phyloP scores from a whole-genome alignment of 1,139 yeast genomes.

The Hansenula lynferdii region DNA sequence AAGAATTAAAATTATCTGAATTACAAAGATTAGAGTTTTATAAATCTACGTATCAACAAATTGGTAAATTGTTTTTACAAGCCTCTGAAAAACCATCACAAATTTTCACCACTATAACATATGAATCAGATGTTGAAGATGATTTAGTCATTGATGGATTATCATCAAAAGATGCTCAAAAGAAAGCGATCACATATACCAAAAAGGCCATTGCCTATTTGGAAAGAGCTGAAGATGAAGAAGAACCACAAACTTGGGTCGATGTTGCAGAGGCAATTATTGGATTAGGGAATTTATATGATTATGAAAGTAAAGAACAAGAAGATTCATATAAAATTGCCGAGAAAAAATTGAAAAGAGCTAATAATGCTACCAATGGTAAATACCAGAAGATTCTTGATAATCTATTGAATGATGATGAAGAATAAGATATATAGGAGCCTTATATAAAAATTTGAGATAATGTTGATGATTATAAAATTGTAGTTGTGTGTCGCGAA shows the following conservation, averaged over 20 bases:
- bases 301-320: conserved; percentile 61
- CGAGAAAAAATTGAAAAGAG: conserved; percentile 52
- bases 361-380: conserved; percentile 75
- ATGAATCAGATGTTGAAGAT: conserved; percentile 49
- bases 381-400: conserved; percentile 56
- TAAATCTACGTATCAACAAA: conserved; percentile 37
- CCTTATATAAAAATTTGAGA: not conserved
- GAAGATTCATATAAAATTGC: conserved; percentile 63
- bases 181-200: conserved; percentile 45
- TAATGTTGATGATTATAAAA: not conserved
- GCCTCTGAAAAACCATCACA: conserved; percentile 58
- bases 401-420: conserved; percentile 20
- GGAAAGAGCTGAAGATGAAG: conserved; percentile 56
- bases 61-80: conserved; percentile 60
- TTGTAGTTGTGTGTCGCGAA: not conserved
- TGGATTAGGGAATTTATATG: conserved; percentile 68
- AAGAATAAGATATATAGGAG: not conserved
- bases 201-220: conserved; percentile 55
- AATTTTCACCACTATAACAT: conserved; percentile 51
- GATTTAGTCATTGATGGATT: conserved; percentile 28
- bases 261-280: conserved; percentile 82
- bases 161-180: conserved; percentile 39
- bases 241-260: conserved; percentile 79
- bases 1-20: conserved; percentile 20
- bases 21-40: conserved; percentile 24